Base-by-base conservation (phyloP, 164 flowering plant genomes). In the Magnolia sinica region DNA sequence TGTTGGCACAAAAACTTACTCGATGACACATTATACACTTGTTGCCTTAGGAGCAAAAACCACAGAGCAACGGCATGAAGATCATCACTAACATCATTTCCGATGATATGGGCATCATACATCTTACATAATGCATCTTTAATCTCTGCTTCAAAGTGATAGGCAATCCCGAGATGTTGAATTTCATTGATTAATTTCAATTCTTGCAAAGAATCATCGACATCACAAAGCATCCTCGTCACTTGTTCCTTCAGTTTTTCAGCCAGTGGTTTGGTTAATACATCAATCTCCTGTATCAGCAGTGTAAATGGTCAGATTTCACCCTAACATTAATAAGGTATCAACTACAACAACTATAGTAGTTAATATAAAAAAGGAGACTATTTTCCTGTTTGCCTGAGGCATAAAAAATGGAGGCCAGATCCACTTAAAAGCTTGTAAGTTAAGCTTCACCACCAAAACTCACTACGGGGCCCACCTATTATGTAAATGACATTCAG, bases 121-220 rank as follows among this genome's bases (percentile, higher is more conserved):
- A 76, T 58, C 45, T 2, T 10, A 18, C 19, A 0, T 22, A 76
- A 20, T 14, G 31, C 58, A 22, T 19, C 59, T 59, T 59, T 73
- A 31, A 76, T 76, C 68, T 69, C 73, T 11, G 45, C 58, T 27
- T 76, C 78, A 31, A 76, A 76, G 58, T 76, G 73, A 49, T 76
- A 70, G n/a, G 78, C 37, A 67, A 76, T 11, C 58, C 78, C 74
- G 11, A 76, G 78, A 0, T 45, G 74, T 70, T 70, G 73, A 55
- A 76, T 31, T 29, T 49, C 59, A 49, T 76, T 73, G 31, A 76
- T 76, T 19, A 76, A 70, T 19, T 70, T n/a, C 11, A 76, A 16
- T 59, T 69, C 59, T 11, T 70, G 31, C 23, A n/a, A 1, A 0
- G 55, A 22, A 18, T 49, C 78, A 9, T 20, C n/a, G 8, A 58